These are phyloP conservation scores for Cladosporium sp. DNA, from an alignment of 2,329 filamentous ascomycete genomes.

Conservation along the genomic window DNA sequence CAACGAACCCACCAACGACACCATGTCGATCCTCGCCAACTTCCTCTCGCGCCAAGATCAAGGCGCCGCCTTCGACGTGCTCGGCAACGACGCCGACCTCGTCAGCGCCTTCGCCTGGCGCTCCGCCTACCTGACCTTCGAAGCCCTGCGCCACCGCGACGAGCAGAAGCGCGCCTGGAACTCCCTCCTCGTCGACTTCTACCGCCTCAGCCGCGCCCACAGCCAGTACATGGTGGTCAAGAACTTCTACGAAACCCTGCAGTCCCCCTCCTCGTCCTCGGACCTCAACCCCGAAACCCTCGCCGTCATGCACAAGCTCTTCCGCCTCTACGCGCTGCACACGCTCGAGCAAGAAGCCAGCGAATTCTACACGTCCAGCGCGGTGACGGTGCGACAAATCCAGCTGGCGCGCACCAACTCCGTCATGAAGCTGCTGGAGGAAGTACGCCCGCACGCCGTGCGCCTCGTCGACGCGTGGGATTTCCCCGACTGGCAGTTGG, in stretches of 20 bases:
- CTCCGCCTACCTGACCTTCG: slow-evolving; percentile 68
- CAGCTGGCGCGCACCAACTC: slow-evolving; percentile 61
- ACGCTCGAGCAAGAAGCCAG: slow-evolving; percentile 64
- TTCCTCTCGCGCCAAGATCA: slow-evolving; percentile 64
- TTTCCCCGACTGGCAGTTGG: slow-evolving; percentile 73
- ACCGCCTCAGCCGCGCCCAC: slow-evolving; percentile 68
- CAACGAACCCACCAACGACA: slow-evolving; percentile 62
- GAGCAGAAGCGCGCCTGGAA: slow-evolving; percentile 74
- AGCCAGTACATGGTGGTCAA: slow-evolving; percentile 74
- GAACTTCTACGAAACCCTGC: slow-evolving; percentile 69
- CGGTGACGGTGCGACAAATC: slow-evolving; percentile 68
- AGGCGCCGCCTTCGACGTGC: slow-evolving; percentile 68
- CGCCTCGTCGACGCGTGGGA: slow-evolving; percentile 68
- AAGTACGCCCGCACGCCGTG: slow-evolving; percentile 69
- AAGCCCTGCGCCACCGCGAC: slow-evolving; percentile 68
- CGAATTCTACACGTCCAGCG: slow-evolving; percentile 67
- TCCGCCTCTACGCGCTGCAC: slow-evolving; percentile 60
- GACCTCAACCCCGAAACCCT: slow-evolving; percentile 56
- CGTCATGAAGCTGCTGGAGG: slow-evolving; percentile 64
- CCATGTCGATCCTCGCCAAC: slow-evolving; percentile 58
- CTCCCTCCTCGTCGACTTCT: slow-evolving; percentile 71
- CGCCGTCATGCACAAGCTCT: slow-evolving; percentile 59
- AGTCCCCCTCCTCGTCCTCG: slow-evolving; percentile 47
- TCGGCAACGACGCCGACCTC: slow-evolving; percentile 64
- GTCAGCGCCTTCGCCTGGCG: slow-evolving; percentile 73